These are phyloP conservation scores for Cladorrhinum sp. DNA, from an alignment of 2,329 filamentous ascomycete genomes.

Conservation along the genomic window DNA sequence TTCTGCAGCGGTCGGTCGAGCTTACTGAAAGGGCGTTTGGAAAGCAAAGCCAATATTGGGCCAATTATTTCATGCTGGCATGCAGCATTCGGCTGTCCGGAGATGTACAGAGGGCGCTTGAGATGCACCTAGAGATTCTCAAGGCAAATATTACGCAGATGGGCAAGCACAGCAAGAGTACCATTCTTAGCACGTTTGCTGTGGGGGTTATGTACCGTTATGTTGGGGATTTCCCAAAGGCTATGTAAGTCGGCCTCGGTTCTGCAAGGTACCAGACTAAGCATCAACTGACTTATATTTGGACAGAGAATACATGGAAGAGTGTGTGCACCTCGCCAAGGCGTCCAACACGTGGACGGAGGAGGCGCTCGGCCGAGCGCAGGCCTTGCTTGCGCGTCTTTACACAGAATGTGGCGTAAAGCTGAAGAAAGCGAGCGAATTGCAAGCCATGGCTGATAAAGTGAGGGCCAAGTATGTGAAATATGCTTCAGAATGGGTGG, in stretches of 20 bases:
- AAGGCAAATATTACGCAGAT: constrained; percentile 6
- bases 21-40: constrained; percentile 11
- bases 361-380: constrained; percentile 11
- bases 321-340: constrained; percentile 11
- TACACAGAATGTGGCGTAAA: constrained; percentile 5
- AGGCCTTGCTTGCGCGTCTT: not conserved
- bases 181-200: constrained; percentile 16
- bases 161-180: constrained; percentile 12
- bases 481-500: constrained; percentile 6
- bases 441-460: not conserved
- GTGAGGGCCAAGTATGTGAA: not conserved
- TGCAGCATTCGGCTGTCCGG: constrained; percentile 12
- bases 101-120: constrained; percentile 11
- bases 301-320: constrained; percentile 9
- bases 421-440: not conserved
- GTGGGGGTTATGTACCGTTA: constrained; percentile 13
- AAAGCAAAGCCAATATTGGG: constrained; percentile 9
- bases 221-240: constrained; percentile 7
- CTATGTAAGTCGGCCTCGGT: too few species aligned
- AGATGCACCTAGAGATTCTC: constrained; percentile 11
- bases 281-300: not conserved
- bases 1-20: not conserved
- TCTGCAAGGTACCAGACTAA: constrained; percentile 5
- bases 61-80: constrained; percentile 15
- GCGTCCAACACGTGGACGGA: constrained; percentile 10